These are phyloP conservation scores for Yamadazyma atmosphaerica DNA, from an alignment of 1,139 yeast species.

Conservation along the genomic window DNA sequence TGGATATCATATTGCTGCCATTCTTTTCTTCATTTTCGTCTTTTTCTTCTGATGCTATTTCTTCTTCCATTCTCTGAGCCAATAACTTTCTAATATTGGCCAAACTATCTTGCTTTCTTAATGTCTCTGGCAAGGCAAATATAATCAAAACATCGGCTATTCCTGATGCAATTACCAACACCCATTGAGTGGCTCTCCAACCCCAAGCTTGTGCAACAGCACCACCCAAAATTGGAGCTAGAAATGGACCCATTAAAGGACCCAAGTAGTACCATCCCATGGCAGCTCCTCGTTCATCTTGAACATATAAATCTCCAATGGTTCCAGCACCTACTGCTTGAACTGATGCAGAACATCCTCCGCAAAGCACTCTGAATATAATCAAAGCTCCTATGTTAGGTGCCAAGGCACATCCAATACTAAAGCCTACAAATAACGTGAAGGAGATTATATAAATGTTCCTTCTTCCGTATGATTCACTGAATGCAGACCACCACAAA, in stretches of 20 bases:
- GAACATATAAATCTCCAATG: conserved; percentile 68
- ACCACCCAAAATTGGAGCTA: conserved; percentile 84
- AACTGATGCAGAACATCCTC: conserved; percentile 83
- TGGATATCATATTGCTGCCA: conserved; percentile 13
- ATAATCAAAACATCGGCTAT: conserved; percentile 49
- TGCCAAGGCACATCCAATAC: conserved; percentile 71
- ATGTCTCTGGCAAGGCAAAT: conserved; percentile 73
- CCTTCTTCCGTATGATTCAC: conserved; percentile 76
- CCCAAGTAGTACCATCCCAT: conserved; percentile 84
- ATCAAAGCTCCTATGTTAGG: conserved; percentile 64
- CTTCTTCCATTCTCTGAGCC: conserved; percentile 14
- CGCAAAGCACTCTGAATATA: conserved; percentile 67
- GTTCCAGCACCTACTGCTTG: conserved; percentile 93
- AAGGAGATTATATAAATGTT: conserved; percentile 71
- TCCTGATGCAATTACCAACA: conserved; percentile 68
- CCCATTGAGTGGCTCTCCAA: conserved; percentile 92
- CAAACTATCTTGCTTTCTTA: conserved; percentile 54
- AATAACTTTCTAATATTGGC: conserved; percentile 49
- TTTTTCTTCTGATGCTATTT: conserved; percentile 15
- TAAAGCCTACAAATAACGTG: conserved; percentile 59
- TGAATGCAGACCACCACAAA: conserved; percentile 84
- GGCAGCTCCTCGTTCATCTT: conserved; percentile 73
- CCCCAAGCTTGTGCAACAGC: conserved; percentile 71
- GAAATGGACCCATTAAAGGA: conserved; percentile 75
- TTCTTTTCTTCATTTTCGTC: conserved; percentile 17